Conservation (phyloP, 1,284 basidiomycete genomes). For the Ceratobasidium sp. region DNA sequence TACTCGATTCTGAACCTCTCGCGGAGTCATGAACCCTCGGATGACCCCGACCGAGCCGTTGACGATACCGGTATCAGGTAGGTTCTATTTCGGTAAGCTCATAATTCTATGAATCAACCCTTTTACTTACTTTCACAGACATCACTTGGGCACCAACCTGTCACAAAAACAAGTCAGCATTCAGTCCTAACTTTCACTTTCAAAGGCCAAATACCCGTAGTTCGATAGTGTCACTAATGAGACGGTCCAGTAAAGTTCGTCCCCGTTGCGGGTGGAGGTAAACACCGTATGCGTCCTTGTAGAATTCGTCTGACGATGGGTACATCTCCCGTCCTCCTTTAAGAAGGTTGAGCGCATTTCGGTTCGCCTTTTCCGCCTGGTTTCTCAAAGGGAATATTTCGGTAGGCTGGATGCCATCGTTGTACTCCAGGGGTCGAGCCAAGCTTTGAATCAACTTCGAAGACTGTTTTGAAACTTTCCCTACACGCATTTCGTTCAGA, state of each 20-base stretch:
- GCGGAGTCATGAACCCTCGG: constrained; percentile 25
- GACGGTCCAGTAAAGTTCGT: constrained; percentile 52
- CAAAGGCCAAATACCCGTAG: background rate
- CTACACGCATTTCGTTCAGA: constrained; percentile 43
- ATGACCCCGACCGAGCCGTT: constrained; percentile 44
- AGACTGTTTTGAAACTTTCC: constrained; percentile 21
- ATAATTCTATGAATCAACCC: background rate
- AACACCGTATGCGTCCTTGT: constrained; percentile 52
- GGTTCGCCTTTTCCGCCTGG: constrained; percentile 44
- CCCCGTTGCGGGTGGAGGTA: constrained; percentile 49
- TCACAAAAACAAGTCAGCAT: background rate
- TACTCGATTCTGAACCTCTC: constrained; percentile 6
- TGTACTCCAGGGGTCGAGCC: constrained; percentile 28
- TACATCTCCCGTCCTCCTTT: background rate
- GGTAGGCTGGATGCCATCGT: constrained; percentile 43
- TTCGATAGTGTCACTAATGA: constrained; percentile 49
- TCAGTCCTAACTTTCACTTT: no score
- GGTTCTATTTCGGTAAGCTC: constrained; percentile 2
- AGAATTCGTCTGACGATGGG: background rate
- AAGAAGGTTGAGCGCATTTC: background rate
- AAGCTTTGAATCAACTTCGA: constrained; percentile 29
- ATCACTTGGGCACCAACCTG: constrained; percentile 47
- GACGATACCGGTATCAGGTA: constrained; percentile 13
- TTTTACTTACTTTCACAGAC: constrained; percentile 34
- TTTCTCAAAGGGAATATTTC: constrained; percentile 41